Evolutionary conservation across 495 filamentous ascomycete species (phyloP), one percentile per base, ranked within the genome.

Genomic region (Xylaria palmicola): DNA sequence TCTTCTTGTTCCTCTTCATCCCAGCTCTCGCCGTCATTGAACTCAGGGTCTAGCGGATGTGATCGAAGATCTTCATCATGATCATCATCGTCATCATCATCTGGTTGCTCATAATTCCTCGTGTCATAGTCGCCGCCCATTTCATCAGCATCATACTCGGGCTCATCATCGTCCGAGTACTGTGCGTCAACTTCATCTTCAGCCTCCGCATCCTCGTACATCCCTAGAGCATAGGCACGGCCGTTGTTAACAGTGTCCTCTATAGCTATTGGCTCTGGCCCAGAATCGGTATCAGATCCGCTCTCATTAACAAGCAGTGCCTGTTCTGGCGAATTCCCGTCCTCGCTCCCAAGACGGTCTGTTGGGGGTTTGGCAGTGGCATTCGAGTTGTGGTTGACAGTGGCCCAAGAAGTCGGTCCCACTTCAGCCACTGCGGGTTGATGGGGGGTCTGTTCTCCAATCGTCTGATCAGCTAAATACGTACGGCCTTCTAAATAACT

Each of bases 71-170:
- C 70, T 2, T 75, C 71, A 39, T 73, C 70, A 55, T 72, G 71
- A n/a, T 67, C 64, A 39, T 73, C 75, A 7, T 71, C 68, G 15
- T 75, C 69, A 20, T 75, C 77, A 59, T 79, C 75, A 29, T 65
- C 65, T 4, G 64, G 67, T 6, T 55, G 62, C 17, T 53, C 53
- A n/a, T 72, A 72, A 54, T 66, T 68, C 8, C 60, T 57, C 36
- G 65, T 70, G 36, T 75, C 65, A 52, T 68, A 66, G 26, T 74
- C 71, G 1, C 61, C 69, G 1, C 54, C 65, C 26, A 65, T 64
- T 52, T 77, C 75, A 6, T 72, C 54, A 0, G 60, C 56, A 26
- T 73, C 68, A 20, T 76, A 74, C 43, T 74, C 74, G 15, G 67
- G 69, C 48, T 77, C 71, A 5, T 77, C 72, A 1, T 74, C 73